phyloP scores from a whole-genome alignment of 2,329 filamentous ascomycete species.

The Coleophoma crateriformis region DNA sequence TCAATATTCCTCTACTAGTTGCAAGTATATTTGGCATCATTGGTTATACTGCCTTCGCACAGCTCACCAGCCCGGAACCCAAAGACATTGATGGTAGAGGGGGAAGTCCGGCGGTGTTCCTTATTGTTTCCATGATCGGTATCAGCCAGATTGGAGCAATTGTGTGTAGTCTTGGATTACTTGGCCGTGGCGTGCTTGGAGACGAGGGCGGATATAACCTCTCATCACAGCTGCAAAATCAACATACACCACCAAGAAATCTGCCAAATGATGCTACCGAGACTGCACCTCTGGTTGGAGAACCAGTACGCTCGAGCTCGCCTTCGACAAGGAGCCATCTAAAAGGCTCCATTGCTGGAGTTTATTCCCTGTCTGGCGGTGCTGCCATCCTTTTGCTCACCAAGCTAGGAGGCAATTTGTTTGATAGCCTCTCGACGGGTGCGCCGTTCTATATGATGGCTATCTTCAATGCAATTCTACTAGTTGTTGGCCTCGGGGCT shows the following conservation, averaged over 20 bases:
- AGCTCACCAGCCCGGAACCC: slow-evolving; percentile 72
- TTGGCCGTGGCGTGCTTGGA: slow-evolving; percentile 72
- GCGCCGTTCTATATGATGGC: slow-evolving; percentile 96
- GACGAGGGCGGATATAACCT: slow-evolving; percentile 30
- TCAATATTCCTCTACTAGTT: slow-evolving; percentile 69
- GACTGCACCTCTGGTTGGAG: slow-evolving; percentile 23
- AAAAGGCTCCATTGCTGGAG: slow-evolving; percentile 90
- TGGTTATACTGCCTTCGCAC: slow-evolving; percentile 73
- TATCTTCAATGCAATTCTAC: slow-evolving; percentile 70
- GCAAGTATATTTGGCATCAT: slow-evolving; percentile 69
- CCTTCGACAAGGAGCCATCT: slow-evolving; percentile 36
- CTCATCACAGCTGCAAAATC: slow-evolving; percentile 20
- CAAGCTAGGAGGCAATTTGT: slow-evolving; percentile 82
- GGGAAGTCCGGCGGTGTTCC: slow-evolving; percentile 63
- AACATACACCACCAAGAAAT: slow-evolving; percentile 1
- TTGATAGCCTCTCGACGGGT: slow-evolving; percentile 67
- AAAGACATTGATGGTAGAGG: slow-evolving; percentile 57
- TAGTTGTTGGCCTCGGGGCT: slow-evolving; percentile 38
- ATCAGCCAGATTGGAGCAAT: slow-evolving; percentile 95
- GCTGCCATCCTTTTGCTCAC: slow-evolving; percentile 86
- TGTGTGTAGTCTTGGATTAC: slow-evolving; percentile 85
- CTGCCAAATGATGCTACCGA: slow-evolving; percentile 9
- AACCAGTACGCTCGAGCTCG: slow-evolving; percentile 10
- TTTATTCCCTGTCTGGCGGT: slow-evolving; percentile 88
- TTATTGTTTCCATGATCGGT: slow-evolving; percentile 75